These are phyloP conservation scores for Sclerotinia subarctica DNA, from an alignment of 2,329 filamentous ascomycete genomes.

Conservation along the genomic window DNA sequence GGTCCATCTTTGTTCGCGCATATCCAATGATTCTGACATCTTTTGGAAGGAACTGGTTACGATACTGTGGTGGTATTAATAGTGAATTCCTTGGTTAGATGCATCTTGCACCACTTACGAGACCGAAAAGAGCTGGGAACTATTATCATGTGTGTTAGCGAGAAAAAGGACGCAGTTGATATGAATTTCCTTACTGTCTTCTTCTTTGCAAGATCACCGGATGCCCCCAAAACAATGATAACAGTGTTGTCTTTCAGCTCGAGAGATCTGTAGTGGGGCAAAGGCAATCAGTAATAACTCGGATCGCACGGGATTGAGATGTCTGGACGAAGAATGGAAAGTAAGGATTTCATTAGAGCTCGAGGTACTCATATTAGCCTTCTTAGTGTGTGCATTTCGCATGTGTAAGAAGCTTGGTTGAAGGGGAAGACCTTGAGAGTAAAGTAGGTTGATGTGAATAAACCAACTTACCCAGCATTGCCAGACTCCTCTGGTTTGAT, in stretches of 20 bases:
- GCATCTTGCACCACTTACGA: conserved; percentile 62
- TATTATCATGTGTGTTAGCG: conserved; percentile 43
- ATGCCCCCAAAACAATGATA: conserved; percentile 94
- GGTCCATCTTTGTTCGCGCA: conserved; percentile 99
- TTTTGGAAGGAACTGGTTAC: conserved; percentile 97
- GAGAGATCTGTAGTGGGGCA: conserved; percentile 59
- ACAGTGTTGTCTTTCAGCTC: conserved; percentile 99
- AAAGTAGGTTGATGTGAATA: conserved; percentile 31
- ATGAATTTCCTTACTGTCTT: conserved; percentile 70
- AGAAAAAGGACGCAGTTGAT: not conserved
- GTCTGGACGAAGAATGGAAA: not conserved
- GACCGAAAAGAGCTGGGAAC: conserved; percentile 96
- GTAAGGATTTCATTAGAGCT: conserved; percentile 22
- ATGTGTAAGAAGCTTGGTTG: conserved; percentile 23
- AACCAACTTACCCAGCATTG: conserved; percentile 49
- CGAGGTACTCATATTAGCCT: conserved; percentile 1
- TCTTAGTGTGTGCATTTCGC: conserved; percentile 11
- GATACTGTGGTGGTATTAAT: conserved; percentile 60
- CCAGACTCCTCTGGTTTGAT: conserved; percentile 48
- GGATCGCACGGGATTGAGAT: conserved; percentile 30
- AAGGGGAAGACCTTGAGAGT: conserved; percentile 26
- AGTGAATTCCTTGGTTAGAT: not conserved
- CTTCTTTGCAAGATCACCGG: conserved; percentile 98
- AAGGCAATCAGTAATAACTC: conserved; percentile 37
- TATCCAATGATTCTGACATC: conserved; percentile 97